phyloP scores from a whole-genome alignment of 257 asterid species.

The Solanum appendiculatum region DNA sequence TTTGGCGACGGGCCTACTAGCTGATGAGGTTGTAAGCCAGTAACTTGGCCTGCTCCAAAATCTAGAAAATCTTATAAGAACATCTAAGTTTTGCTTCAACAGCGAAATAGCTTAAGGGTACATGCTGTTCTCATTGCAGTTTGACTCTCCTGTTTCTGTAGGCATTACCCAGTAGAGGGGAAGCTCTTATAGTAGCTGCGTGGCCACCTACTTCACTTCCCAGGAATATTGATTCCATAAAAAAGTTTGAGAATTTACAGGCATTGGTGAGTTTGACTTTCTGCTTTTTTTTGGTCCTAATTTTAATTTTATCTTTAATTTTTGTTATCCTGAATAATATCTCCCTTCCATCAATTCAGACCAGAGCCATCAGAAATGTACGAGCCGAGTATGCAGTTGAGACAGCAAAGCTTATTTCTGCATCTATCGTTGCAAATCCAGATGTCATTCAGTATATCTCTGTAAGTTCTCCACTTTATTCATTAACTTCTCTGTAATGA shows the following conservation, averaged over 20 bases:
- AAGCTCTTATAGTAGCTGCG: slow-evolving; percentile 77
- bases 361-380: slow-evolving; percentile 90
- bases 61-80: not conserved
- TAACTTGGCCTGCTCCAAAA: not conserved
- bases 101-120: not conserved
- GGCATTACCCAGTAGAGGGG: slow-evolving; percentile 72
- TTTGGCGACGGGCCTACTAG: not conserved
- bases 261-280: slow-evolving; percentile 50
- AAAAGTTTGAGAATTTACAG: slow-evolving; percentile 82
- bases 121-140: not conserved
- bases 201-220: slow-evolving; percentile 89
- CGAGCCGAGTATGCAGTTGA: slow-evolving; percentile 97
- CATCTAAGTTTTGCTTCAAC: not conserved
- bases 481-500: not conserved
- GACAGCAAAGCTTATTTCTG: slow-evolving; percentile 84
- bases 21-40: not conserved
- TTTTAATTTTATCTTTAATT: not conserved
- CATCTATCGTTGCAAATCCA: slow-evolving; percentile 70
- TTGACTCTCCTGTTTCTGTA: slow-evolving; percentile 9
- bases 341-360: slow-evolving; percentile 26
- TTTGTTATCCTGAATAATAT: not conserved
- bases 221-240: slow-evolving; percentile 50
- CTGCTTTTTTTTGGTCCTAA: not conserved
- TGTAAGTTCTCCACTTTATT: slow-evolving; percentile 37
- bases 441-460: slow-evolving; percentile 76